Base-by-base conservation (phyloP, 129 eudicot species). In the Escallonia herrerae region DNA sequence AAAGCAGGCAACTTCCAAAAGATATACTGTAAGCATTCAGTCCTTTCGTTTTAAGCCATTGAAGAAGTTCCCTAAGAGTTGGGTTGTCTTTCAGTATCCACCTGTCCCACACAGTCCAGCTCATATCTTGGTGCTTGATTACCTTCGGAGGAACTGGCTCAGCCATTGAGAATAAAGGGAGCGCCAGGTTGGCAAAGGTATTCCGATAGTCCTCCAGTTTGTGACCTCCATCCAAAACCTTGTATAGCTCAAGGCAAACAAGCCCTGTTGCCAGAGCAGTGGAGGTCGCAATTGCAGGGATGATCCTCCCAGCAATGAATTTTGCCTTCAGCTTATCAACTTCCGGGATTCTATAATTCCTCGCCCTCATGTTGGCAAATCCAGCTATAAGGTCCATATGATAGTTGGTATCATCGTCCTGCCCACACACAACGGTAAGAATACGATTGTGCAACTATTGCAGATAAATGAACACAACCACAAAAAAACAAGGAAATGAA, bases 181-280 rank as follows among this genome's bases (percentile, higher is more conserved):
- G 91, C 12, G 98, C 98, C 68, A 93, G 82, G 80, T 93, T 93
- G 64, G 90, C 98, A 68, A 93, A 93, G 14, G 98, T 85, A 82
- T 93, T 88, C 2, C 98, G 78, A 69, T 93, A 93, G 64, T 86
- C 96, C 76, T 93, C 98, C 63, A 93, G 66, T 44, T 93, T 88
- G 89, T 93, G 98, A n/a, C 78, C 80, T 37, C 86, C 90, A 44
- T 49, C 66, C 11, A 93, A 77, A 46, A 83, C 98, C 74, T 93
- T 93, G 77, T 93, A 93, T 7, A 93, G 87, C 81, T 93, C 96
- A 46, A 93, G 85, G 59, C 98, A 93, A 42, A 93, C 98, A 11
- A 93, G 76, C 3, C 98, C 98, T 2, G 98, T 88, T 62, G 98
- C 98, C 96, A 93, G 79, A 10, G 98, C 96, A 4, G 98, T 93